Base-by-base conservation (phyloP, 208 protist species). In the Crithidia thermophila region DNA sequence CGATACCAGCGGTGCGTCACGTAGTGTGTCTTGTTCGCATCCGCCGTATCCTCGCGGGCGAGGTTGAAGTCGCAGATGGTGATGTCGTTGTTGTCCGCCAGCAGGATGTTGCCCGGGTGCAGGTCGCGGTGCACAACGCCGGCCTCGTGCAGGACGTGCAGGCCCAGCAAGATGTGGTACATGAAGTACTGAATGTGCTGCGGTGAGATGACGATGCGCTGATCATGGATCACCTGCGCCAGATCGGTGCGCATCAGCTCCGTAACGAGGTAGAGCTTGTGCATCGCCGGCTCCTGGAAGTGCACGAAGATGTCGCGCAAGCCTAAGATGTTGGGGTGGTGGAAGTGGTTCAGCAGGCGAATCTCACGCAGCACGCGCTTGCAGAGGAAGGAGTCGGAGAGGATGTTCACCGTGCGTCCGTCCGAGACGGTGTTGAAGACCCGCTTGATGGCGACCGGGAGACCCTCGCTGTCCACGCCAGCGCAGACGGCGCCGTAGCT, bases 61-160 rank as follows among this genome's bases (percentile, higher is more conserved):
- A 99, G 87, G 67, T 98, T 98, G 70, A 99, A 99, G 71, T 99
- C 98, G 52, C 93, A 98, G 16, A 99, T 94, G 50, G 93, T 97
- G 64, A 96, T 93, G 61, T 97, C 91, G 73, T 96, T 98, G 77
- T 98, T 95, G 36, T 94, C 84, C n/a, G 87, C 86, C 6, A 97
- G 77, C 0, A 95, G 85, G 25, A 97, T 80, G 71, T 95, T 95
- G 55, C 90, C 87, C 16, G 93, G 93, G 68, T 96, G 93, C 27
- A 98, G 74, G 70, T 98, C 94, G 27, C 94, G 88, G 75, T 98
- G 94, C n/a, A 98, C 82, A 4, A 97, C 90, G 36, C 85, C 85
- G 8, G 93, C 90, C 55, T 88, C 81, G 63, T 97, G 93, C 77
- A 98, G 87, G 36, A 94, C 97, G 64, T 98, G 96, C 49, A 98